phyloP scores from a whole-genome alignment of 352 stramenopile species.

The Phytophthora megakarya region DNA sequence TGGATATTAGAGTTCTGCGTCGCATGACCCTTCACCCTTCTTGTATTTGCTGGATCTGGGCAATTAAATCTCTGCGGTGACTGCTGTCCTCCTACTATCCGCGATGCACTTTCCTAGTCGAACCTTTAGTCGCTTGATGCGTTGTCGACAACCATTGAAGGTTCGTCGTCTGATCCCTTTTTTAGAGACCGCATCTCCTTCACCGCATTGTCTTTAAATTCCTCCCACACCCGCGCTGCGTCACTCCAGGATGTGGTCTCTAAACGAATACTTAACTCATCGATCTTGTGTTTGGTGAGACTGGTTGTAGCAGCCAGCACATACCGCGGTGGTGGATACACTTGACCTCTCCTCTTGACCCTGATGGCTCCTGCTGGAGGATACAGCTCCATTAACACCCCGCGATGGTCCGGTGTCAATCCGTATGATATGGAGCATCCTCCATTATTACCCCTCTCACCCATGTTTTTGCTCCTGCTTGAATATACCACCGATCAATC shows the following conservation, averaged over 20 bases:
- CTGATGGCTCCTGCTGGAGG: background rate
- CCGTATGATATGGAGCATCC: background rate
- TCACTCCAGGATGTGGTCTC: too few relatives aligned
- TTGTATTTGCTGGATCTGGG: background rate
- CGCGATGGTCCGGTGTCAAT: too few relatives aligned
- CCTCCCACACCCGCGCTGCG: background rate
- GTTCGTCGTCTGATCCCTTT: background rate
- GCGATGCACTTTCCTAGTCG: background rate
- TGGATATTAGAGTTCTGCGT: background rate
- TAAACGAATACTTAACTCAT: background rate
- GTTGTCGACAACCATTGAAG: background rate
- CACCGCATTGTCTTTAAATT: background rate
- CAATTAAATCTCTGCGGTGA: too few relatives aligned
- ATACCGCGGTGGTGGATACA: background rate
- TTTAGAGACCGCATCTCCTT: background rate
- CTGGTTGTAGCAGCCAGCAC: background rate
- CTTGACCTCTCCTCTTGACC: background rate
- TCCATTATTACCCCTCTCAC: background rate
- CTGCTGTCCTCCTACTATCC: background rate
- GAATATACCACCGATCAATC: conserved; percentile 3
- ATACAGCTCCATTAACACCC: conserved; percentile 3
- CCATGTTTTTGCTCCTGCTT: background rate
- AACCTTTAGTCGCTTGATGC: background rate
- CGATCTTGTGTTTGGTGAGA: background rate
- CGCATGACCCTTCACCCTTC: background rate